Percentiles rank a stretch among this genome's conserved stretches.
Conservation (phyloP, 1,284 basidiomycete species). For the Ustanciosporium gigantosporum region DNA sequence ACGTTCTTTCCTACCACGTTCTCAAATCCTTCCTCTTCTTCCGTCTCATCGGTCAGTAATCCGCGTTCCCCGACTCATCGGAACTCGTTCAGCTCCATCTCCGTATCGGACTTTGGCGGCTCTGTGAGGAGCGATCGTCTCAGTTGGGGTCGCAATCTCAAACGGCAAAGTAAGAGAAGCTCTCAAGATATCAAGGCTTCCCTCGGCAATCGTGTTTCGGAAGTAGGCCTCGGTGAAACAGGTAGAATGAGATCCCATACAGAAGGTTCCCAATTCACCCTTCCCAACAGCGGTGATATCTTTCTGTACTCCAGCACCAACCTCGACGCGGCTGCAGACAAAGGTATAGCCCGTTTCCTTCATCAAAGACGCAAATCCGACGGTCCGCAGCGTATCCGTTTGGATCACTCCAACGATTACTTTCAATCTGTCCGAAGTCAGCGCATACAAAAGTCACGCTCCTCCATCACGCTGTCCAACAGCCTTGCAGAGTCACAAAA, state of each 20-base stretch:
- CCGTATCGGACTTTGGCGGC: constrained; percentile 27
- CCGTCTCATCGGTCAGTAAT: constrained; percentile 27
- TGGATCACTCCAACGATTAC: constrained; percentile 4
- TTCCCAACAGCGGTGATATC: constrained; percentile 26
- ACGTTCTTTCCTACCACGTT: constrained; percentile 28
- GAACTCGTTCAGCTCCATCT: constrained; percentile 40
- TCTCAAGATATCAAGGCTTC: constrained; percentile 17
- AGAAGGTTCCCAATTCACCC: constrained; percentile 17
- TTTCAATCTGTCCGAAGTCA: constrained; percentile 5
- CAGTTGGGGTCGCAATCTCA: constrained; percentile 31
- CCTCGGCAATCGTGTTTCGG: constrained; percentile 6
- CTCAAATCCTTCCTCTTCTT: constrained; percentile 38
- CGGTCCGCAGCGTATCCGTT: constrained; percentile 16
- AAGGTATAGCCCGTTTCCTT: constrained; percentile 8
- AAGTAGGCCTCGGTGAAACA: constrained; percentile 4
- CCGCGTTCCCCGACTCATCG: constrained; percentile 24
- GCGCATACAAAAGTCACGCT: constrained; percentile 22
- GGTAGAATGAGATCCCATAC: constrained; percentile 25
- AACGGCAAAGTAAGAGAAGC: constrained; percentile 24
- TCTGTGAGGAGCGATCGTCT: constrained; percentile 27
- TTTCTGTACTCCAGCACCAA: constrained; percentile 33
- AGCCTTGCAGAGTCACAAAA: constrained; percentile 12
- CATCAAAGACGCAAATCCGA: constrained; percentile 39
- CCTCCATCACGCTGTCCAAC: constrained; percentile 26
- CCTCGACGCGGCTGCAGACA: constrained; percentile 7